Evolutionary conservation across 805 yeast genomes (phyloP), one percentile per base, ranked within the genome.

Genomic region (Kodamaea jinghongensis): DNA sequence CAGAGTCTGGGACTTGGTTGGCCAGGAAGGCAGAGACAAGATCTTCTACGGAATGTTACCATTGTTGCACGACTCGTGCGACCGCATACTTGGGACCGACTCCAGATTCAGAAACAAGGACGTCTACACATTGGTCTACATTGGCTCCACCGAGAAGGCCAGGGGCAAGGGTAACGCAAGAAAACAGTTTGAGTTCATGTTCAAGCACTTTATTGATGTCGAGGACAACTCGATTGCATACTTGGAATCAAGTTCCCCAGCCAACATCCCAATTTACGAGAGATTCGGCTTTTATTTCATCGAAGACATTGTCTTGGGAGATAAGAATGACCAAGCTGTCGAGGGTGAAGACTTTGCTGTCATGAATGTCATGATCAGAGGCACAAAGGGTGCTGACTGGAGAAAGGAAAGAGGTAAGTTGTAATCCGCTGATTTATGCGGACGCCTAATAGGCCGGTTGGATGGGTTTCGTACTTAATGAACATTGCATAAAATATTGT

Each of bases 111-210:
- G 46, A 10, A 65, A 62, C 30, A 65, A 63, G 39, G 57, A 58
- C 15, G 52, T 60, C 11, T 72, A 53, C 49, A 70, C 74, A n/a
- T 60, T 72, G 47, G 74, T 72, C 23, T 72, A 72, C 49, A 56
- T 72, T 40, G 77, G 76, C 4, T 65, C 74, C 5, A 60, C 65
- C 4, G 57, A 51, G 17, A 51, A 54, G 12, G 78, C 81, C 4
- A 63, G 79, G 47, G 82, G 82, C 26, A 76, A 76, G 50, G 82
- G 82, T 13, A 76, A 77, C 49, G 76, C 67, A 8, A 56, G 81
- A 34, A 65, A 64, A 17, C 59, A 75, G 52, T 70, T 77, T 47
- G 73, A 76, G 5, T 70, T 63, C 50, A 68, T 74, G 73, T 74
- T 71, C 48, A 51, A 57, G 25, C 63, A 69, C 38, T 63, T 69